A percentile compares a stretch with the other conserved stretches of the same genome.
Evolutionary conservation across 2,329 filamentous ascomycete species (phyloP).

Genomic region (Fusarium albidum): DNA sequence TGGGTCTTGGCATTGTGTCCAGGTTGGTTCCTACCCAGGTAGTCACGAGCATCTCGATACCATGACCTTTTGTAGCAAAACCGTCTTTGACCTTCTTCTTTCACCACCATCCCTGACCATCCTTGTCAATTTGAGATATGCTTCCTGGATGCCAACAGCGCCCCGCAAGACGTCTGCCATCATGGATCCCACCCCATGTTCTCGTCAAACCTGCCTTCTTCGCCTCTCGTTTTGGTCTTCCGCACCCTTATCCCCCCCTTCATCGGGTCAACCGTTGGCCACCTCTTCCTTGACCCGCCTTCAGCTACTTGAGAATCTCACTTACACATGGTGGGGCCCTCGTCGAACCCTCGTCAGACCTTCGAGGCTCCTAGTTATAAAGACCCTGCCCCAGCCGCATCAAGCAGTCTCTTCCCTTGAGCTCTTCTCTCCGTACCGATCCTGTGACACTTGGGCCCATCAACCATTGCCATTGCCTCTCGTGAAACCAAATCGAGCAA

Average conservation of each 20-base stretch:
- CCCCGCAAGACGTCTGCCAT: neutral
- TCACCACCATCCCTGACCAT: slow-evolving; percentile 25
- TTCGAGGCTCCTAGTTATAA: slow-evolving; percentile 16
- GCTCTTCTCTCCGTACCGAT: neutral
- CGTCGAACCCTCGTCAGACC: slow-evolving; percentile 10
- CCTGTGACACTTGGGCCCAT: neutral
- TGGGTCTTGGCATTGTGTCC: slow-evolving; percentile 6
- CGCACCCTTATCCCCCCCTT: neutral
- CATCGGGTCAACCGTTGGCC: slow-evolving; percentile 17
- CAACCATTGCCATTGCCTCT: neutral
- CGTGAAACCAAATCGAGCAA: slow-evolving; percentile 1
- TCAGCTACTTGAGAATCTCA: slow-evolving; percentile 1
- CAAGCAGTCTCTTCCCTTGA: neutral
- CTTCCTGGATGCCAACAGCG: slow-evolving; percentile 6
- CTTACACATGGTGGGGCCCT: slow-evolving; percentile 5
- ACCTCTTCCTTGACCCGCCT: neutral
- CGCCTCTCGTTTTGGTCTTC: slow-evolving; percentile 2
- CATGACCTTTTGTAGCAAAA: slow-evolving; percentile 26
- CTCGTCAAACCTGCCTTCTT: slow-evolving; percentile 6
- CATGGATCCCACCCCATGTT: slow-evolving; percentile 9
- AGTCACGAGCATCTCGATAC: slow-evolving; percentile 27
- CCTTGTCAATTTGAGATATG: slow-evolving; percentile 8
- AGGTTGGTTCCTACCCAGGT: too few relatives aligned
- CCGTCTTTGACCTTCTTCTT: slow-evolving; percentile 32
- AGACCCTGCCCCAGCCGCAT: neutral